Evolutionary conservation across 495 filamentous ascomycete genomes (phyloP), one percentile per base, ranked within the genome.

Genomic region (Talaromyces thailandensis): DNA sequence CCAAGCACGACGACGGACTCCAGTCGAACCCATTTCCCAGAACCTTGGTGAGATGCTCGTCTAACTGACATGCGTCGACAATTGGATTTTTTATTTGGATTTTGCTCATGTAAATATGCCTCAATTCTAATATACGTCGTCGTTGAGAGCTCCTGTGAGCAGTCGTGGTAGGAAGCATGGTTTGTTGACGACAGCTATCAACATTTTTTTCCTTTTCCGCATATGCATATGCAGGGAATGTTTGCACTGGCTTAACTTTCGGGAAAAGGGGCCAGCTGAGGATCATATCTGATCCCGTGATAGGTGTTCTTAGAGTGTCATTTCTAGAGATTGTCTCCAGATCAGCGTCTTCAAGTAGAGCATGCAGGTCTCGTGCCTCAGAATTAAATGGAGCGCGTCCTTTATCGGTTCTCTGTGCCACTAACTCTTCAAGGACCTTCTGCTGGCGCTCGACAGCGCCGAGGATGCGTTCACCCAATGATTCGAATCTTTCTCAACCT

Each of bases 261-360:
- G 69, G 69, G 37, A 71, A 71, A 11, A 71, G 70, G 14, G 69
- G 69, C 69, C 69, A 71, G 62, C 61, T 63, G 11, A 71, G 68
- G 61, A 71, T 71, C 69, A 71, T 71, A 35, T 70, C 69, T 2
- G 69, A 71, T 23, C 69, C 69, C 6, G 69, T 71, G 32, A 71
- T 71, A 16, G 69, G 69, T 8, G 69, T 71, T 23, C 66, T 71
- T 25, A 65, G 66, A 1, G 69, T 61, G 66, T 71, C 69, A 63
- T 71, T 71, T 40, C 69, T 66, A 23, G 69, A 71, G 5, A 71
- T 71, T 37, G 63, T 60, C 52, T 71, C 69, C 23, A 66, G 63
- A 64, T 70, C 66, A 64, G 64, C 63, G 18, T 65, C 62, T 6
- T 71, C 69, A 50, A 68, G 45, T 23, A 68, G 56, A 4, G 61